Percentiles rank a stretch among this genome's conserved stretches.
Conservation (phyloP, 1,139 yeast genomes). For the Protomyces pachydermus region DNA sequence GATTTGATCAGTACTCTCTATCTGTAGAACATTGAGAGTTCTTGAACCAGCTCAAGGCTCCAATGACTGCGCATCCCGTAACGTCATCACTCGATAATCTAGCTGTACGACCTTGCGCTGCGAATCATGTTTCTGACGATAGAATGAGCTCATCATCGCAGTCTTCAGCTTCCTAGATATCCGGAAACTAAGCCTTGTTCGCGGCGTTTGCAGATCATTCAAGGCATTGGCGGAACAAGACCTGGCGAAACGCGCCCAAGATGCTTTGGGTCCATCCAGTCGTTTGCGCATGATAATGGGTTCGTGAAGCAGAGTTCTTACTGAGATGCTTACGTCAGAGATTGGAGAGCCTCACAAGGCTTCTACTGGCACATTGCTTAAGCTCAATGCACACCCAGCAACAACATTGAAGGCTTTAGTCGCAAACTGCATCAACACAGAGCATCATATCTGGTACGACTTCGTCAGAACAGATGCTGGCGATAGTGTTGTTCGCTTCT, state of each 20-base stretch:
- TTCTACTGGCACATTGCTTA: no score
- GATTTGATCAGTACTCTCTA: no score
- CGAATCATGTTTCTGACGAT: background rate
- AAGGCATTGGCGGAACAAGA: background rate
- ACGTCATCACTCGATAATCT: no score
- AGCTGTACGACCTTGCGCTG: no score
- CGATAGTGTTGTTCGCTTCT: background rate
- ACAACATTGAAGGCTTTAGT: no score
- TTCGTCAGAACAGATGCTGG: no score
- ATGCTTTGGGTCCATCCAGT: background rate
- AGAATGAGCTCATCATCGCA: background rate
- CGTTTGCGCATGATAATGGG: background rate
- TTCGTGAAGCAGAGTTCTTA: background rate
- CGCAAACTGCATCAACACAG: no score
- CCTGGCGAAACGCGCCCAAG: background rate
- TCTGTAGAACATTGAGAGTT: no score
- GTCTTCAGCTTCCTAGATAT: background rate
- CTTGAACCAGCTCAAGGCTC: no score
- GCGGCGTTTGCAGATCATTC: background rate
- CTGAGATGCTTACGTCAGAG: background rate
- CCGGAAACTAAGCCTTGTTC: background rate
- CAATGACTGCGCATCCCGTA: no score
- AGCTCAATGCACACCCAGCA: no score
- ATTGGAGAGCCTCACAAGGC: background rate
- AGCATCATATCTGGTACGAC: no score